Percentiles rank a stretch among this genome's conserved stretches.
These are phyloP conservation scores for Cubamyces lactineus DNA, from an alignment of 768 basidiomycete species.

Conservation along the genomic window DNA sequence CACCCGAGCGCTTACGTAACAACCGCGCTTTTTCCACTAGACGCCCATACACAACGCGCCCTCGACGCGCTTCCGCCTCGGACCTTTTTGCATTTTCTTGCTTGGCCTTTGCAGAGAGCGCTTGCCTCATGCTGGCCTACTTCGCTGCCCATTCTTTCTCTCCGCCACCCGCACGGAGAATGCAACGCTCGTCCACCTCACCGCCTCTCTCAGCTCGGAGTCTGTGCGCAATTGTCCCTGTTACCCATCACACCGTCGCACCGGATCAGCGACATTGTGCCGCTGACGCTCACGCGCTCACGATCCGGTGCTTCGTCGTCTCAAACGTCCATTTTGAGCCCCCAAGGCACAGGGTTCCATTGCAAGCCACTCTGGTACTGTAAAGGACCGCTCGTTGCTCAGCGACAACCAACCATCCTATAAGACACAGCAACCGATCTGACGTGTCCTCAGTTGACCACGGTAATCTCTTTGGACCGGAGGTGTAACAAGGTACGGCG, in stretches of 20 bases:
- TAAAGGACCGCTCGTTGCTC: not conserved
- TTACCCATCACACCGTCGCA: slow-evolving; percentile 10
- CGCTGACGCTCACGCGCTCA: slow-evolving; percentile 23
- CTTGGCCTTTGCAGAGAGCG: no score
- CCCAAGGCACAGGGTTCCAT: slow-evolving; percentile 1
- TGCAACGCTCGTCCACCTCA: not conserved
- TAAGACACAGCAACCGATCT: no score
- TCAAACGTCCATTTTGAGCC: slow-evolving; percentile 18
- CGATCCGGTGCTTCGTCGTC: slow-evolving; percentile 26
- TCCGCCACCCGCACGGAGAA: not conserved
- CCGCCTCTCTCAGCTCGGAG: not conserved
- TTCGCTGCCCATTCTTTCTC: not conserved
- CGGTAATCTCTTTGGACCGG: no score
- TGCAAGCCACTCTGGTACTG: not conserved
- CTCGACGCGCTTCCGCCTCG: slow-evolving; percentile 8
- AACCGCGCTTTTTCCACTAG: slow-evolving; percentile 18
- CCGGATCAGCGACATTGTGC: slow-evolving; percentile 16
- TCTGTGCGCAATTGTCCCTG: slow-evolving; percentile 5
- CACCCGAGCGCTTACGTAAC: slow-evolving; percentile 25
- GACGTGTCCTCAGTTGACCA: no score
- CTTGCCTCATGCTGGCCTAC: not conserved
- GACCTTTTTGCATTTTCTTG: not conserved
- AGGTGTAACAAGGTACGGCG: no score
- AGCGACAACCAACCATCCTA: no score
- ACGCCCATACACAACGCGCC: slow-evolving; percentile 14